Conservation (phyloP, 129 eudicot genomes). For the Calendula officinalis region DNA sequence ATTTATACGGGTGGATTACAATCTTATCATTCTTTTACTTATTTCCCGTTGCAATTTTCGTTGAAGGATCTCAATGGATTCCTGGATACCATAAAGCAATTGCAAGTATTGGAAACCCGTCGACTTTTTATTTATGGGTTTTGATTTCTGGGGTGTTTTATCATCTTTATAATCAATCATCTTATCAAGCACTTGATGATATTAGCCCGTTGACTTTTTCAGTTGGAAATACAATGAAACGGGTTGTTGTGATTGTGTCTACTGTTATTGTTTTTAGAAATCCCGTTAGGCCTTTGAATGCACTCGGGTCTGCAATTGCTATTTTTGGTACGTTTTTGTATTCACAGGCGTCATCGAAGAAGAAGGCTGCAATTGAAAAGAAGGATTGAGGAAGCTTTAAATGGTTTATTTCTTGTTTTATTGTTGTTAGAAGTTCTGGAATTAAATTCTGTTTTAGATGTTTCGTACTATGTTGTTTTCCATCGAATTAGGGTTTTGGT, state of each 20-base stretch:
- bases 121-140: conserved; percentile 85
- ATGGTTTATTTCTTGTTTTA: conserved; percentile 20
- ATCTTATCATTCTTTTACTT: conserved; percentile 72
- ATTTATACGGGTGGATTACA: conserved; percentile 85
- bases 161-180: conserved; percentile 90
- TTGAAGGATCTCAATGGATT: conserved; percentile 96
- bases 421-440: conserved; percentile 16
- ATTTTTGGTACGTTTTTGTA: conserved; percentile 93
- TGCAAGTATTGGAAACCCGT: conserved; percentile 57
- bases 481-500: conserved; percentile 24
- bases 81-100: conserved; percentile 89
- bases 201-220: conserved; percentile 93
- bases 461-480: conserved; percentile 15
- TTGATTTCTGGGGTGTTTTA: conserved; percentile 84
- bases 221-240: conserved; percentile 95
- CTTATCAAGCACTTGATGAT: conserved; percentile 95
- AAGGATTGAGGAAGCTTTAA: conserved; percentile 38
- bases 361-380: conserved; percentile 64
- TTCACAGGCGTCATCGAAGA: conserved; percentile 87
- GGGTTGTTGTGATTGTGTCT: conserved; percentile 89
- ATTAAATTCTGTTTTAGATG: conserved; percentile 23
- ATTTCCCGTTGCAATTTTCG: conserved; percentile 82
- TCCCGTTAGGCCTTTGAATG: conserved; percentile 95
- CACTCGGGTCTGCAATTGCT: conserved; percentile 94
- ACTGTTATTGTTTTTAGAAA: conserved; percentile 85